Base-by-base conservation (phyloP, 352 stramenopile species). In the Pythium utonaiense region DNA sequence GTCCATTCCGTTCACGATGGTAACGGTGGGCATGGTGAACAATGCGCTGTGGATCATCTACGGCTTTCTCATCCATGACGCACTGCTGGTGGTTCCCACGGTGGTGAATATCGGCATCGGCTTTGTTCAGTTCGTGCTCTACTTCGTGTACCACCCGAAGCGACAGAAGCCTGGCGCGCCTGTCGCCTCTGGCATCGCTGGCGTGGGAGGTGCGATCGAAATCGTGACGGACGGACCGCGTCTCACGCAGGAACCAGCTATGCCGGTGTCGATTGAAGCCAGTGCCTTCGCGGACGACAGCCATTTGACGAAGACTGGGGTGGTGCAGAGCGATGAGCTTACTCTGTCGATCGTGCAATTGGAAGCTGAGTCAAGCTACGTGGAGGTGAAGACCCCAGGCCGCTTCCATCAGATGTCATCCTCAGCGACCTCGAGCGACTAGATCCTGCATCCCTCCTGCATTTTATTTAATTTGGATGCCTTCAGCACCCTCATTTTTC, bases 31-130 rank as follows among this genome's bases (percentile, higher is more conserved):
- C 2, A 49, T 75, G n/a, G 56, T 78, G 53, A 93, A 91, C 78
- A 93, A 91, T 62, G 53, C 70, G 14, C 60, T 90, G n/a, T 93
- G 83, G 83, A 66, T 88, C 42, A 62, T 85, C 52, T 93, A 91
- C 70, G 77, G 75, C 28, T 47, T 66, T 33, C 62, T 89, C 30
- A 62, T 86, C 25, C 40, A 69, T 48, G 76, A 91, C 33, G 44
- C 75, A n/a, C 62, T 91, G 42, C 51, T 93, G n/a, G 57, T 91
- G 25, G 56, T 83, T 33, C 83, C 80, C 5, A 73, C 70, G 6
- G 60, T 57, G 30, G 60, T 92, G 57, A 88, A 78, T 55, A 57
- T 74, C 22, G 64, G 66, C 22, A 64, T 89, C 22, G 77, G 80
- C 8, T 34, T 70, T 38, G 60, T 85, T 36, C 80, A 91, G 56